These are phyloP conservation scores for Phytophthora agathidicida DNA, from an alignment of 352 stramenopile species.

Conservation along the genomic window DNA sequence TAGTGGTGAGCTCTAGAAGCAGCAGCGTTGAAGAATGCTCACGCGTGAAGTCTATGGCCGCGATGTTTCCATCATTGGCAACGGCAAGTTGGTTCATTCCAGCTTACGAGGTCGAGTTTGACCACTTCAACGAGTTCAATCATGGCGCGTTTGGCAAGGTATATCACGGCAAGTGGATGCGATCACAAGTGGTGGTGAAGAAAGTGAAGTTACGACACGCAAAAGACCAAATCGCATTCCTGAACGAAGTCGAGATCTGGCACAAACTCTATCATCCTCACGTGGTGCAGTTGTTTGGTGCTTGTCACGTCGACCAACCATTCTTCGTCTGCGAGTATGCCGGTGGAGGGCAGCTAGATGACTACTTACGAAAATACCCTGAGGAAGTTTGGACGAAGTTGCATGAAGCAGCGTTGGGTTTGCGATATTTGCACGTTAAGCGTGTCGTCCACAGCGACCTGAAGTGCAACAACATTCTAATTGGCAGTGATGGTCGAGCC, in stretches of 20 bases:
- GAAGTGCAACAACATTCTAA: slow-evolving; percentile 33
- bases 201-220: slow-evolving; percentile 4
- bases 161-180: slow-evolving; percentile 23
- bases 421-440: slow-evolving; percentile 28
- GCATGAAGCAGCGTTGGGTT: slow-evolving; percentile 19
- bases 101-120: slow-evolving; percentile 27
- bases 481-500: slow-evolving; percentile 15
- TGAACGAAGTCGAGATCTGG: slow-evolving; percentile 29
- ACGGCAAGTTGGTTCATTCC: slow-evolving; percentile 29
- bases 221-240: background rate
- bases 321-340: slow-evolving; percentile 33
- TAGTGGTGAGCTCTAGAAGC: too few species aligned
- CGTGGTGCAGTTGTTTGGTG: slow-evolving; percentile 27
- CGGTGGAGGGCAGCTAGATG: slow-evolving; percentile 10
- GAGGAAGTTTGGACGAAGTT: slow-evolving; percentile 13
- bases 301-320: slow-evolving; percentile 16
- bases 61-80: background rate
- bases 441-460: slow-evolving; percentile 21
- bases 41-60: background rate
- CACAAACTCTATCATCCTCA: slow-evolving; percentile 21
- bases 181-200: slow-evolving; percentile 20
- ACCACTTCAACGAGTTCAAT: slow-evolving; percentile 18
- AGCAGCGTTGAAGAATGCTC: background rate
- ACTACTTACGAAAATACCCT: slow-evolving; percentile 6
- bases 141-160: slow-evolving; percentile 19